Evolutionary conservation across 2,329 filamentous ascomycete genomes (phyloP).

Genomic region (Penicillium sp.): DNA sequence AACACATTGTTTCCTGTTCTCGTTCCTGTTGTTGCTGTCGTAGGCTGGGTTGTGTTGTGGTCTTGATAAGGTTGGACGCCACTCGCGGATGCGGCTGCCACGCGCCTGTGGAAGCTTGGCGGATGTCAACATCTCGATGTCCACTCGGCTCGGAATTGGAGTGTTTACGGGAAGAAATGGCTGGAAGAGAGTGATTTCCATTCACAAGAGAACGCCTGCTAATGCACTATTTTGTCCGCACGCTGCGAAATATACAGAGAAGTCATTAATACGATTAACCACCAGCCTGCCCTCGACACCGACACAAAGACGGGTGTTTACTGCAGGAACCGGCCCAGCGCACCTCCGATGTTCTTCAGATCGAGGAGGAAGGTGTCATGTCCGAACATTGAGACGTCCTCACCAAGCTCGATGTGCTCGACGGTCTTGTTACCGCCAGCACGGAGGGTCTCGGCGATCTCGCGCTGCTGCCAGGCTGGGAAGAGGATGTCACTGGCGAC

Average conservation of each 20-base stretch:
- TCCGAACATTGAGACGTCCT: conserved; percentile 90
- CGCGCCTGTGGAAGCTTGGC: neutral
- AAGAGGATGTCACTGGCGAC: conserved; percentile 96
- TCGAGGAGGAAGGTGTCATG: conserved; percentile 96
- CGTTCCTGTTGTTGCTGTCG: no score
- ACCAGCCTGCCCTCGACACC: neutral
- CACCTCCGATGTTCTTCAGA: conserved; percentile 83
- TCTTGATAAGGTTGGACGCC: no score
- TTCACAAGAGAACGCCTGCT: conserved; percentile 13
- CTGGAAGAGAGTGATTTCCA: conserved; percentile 1
- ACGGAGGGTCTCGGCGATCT: conserved; percentile 79
- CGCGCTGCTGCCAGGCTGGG: conserved; percentile 94
- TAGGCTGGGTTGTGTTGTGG: no score
- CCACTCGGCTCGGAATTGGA: neutral
- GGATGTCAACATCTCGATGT: neutral
- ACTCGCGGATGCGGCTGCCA: no score
- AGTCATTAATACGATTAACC: neutral
- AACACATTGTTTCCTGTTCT: no score
- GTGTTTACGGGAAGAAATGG: neutral
- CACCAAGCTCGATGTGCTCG: conserved; percentile 82
- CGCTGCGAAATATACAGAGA: conserved; percentile 6
- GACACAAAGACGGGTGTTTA: conserved; percentile 32
- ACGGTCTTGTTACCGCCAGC: conserved; percentile 74
- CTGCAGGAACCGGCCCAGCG: conserved; percentile 70
- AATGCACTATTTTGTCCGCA: conserved; percentile 14